phyloP scores from a whole-genome alignment of 2,329 filamentous ascomycete genomes.

The Exophiala mesophila region DNA sequence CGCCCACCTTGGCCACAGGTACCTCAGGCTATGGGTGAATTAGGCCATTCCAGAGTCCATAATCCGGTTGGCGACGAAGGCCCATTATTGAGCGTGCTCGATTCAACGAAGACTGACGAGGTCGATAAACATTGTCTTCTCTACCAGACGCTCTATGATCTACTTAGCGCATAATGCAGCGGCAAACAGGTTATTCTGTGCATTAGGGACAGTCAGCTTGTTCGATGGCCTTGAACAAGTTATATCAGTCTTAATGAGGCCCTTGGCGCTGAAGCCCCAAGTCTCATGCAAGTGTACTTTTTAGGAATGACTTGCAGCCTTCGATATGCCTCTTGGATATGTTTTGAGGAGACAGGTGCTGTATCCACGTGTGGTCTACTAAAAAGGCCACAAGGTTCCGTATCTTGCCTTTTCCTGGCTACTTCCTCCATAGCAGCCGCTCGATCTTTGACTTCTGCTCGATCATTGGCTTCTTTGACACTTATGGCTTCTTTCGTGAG shows the following conservation, averaged over 20 bases:
- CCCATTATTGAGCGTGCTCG: not conserved
- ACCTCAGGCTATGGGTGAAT: not conserved
- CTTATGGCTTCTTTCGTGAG: slow-evolving; percentile 92
- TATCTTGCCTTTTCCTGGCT: slow-evolving; percentile 50
- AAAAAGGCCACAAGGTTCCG: slow-evolving; percentile 60
- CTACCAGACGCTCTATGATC: slow-evolving; percentile 4
- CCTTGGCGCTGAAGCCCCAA: slow-evolving; percentile 24
- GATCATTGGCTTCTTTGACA: slow-evolving; percentile 68
- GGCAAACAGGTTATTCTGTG: too few relatives aligned
- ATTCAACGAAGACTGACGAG: not conserved
- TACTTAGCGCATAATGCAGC: not conserved
- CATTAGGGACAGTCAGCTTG: too few relatives aligned
- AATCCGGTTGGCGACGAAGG: not conserved
- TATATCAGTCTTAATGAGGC: slow-evolving; percentile 26
- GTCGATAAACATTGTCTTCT: not conserved
- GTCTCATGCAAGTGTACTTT: slow-evolving; percentile 46
- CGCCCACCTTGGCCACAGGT: slow-evolving; percentile 23
- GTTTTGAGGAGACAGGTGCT: slow-evolving; percentile 78
- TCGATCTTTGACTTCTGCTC: slow-evolving; percentile 40
- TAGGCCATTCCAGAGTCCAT: not conserved
- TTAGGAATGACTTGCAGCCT: slow-evolving; percentile 77
- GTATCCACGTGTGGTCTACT: slow-evolving; percentile 87
- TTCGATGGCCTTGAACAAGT: too few relatives aligned
- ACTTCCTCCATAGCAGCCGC: slow-evolving; percentile 37
- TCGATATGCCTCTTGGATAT: slow-evolving; percentile 90